Percentiles rank a stretch among this genome's conserved stretches.
These are phyloP conservation scores for Leccinum variicolor DNA, from an alignment of 768 basidiomycete genomes.

Conservation along the genomic window DNA sequence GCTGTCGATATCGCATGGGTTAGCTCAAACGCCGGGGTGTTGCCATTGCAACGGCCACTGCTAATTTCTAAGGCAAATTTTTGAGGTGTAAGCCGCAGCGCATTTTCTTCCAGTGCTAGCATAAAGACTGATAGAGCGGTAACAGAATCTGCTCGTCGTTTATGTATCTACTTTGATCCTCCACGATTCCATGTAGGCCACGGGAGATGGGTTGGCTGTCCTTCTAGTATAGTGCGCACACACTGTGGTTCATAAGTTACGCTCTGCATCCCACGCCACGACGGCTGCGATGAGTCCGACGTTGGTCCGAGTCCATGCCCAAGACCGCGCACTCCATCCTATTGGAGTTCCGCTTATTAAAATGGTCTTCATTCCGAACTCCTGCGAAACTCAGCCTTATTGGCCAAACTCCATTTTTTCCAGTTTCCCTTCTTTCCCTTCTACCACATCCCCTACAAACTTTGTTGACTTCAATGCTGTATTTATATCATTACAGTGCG, in stretches of 20 bases:
- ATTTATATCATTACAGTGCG: slow-evolving; percentile 81
- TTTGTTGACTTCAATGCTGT: slow-evolving; percentile 90
- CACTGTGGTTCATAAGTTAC: too few relatives aligned
- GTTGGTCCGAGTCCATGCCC: too few relatives aligned
- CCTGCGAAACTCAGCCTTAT: too few relatives aligned
- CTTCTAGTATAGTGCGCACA: slow-evolving; percentile 5
- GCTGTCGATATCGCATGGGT: slow-evolving; percentile 52
- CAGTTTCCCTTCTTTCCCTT: slow-evolving; percentile 69
- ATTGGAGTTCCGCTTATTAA: too few relatives aligned
- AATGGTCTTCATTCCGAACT: too few relatives aligned
- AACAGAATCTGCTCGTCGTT: slow-evolving; percentile 40
- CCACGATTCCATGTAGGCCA: slow-evolving; percentile 38
- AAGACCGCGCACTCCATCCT: too few relatives aligned
- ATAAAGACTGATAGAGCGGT: neutral
- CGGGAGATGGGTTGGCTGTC: slow-evolving; percentile 35
- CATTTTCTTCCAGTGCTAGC: slow-evolving; percentile 13
- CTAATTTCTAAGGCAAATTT: slow-evolving; percentile 33
- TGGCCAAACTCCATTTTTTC: slow-evolving; percentile 28
- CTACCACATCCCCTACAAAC: slow-evolving; percentile 70
- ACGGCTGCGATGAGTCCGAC: too few relatives aligned
- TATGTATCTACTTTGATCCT: slow-evolving; percentile 33
- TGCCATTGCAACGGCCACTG: slow-evolving; percentile 47
- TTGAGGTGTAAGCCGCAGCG: slow-evolving; percentile 36
- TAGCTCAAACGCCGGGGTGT: slow-evolving; percentile 53
- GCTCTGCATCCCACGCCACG: too few relatives aligned